Base-by-base conservation (phyloP, 345 rosid species). In the Populus tremula region DNA sequence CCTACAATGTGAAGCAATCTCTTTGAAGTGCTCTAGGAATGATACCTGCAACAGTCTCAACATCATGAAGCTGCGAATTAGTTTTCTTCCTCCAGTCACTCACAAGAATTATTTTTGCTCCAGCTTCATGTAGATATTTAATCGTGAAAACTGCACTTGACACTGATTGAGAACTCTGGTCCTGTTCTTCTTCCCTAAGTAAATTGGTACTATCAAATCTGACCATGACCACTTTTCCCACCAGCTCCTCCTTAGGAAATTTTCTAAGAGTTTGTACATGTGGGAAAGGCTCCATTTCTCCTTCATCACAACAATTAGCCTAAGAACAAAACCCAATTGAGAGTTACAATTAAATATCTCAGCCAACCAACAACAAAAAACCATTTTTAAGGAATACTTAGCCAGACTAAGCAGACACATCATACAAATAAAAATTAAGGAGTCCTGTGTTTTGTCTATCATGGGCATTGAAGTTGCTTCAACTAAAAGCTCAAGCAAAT, bases 161-260 rank as follows among this genome's bases (percentile, higher is more conserved):
- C 56, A 80, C 79, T 56, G 86, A 80, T 27, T 18, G 79, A 59
- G 81, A 84, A 59, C 78, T 81, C 72, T 20, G 77, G 76, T 84
- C 85, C 63, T 69, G 72, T 29, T 82, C 84, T 80, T 87, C 85
- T 80, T 87, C 85, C 20, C 54, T 71, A 49, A 91, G 85, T 78
- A 91, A 79, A 75, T 84, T 69, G 77, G 78, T 56, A 61, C 87
- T 82, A 77, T 91, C 95, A 80, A 91, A 89, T 76, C 93, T 91
- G 79, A 91, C 90, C 87, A 91, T 82, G 64, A 85, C 91, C 85
- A 91, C 90, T 88, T 87, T 91, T 39, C 69, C 86, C 76, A 67
- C 69, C 72, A 91, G 90, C 79, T 83, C 87, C 76, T 86, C 85
- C 82, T 76, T 81, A 1, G 91, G 89, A 81, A 91, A 83, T 35